Conservation (phyloP, 78 protist genomes). For the Neovahlkampfia damariscottae region DNA sequence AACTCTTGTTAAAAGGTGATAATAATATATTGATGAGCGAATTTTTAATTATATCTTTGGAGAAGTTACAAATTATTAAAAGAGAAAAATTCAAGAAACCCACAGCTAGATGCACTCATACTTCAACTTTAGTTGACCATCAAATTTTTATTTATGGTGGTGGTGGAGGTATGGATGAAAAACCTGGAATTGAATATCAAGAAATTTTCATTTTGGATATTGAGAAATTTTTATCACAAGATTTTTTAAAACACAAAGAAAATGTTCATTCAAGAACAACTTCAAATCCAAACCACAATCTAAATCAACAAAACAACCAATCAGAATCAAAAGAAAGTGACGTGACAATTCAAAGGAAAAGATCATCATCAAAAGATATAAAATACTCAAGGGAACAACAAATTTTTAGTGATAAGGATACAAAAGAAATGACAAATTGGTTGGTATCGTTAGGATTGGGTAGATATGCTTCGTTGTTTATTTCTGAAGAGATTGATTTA, state of each 20-base stretch:
- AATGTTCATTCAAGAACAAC: neutral
- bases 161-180: neutral
- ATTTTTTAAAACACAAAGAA: too few relatives aligned
- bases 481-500: neutral
- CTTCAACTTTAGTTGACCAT: neutral
- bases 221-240: too few relatives aligned
- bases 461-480: neutral
- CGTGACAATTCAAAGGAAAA: neutral
- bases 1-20: too few relatives aligned
- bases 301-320: neutral
- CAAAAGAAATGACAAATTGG: neutral
- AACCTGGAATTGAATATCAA: neutral
- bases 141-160: neutral
- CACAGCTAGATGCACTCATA: neutral
- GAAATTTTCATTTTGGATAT: neutral
- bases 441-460: neutral
- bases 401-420: neutral
- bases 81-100: neutral
- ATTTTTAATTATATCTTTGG: neutral
- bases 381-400: too few relatives aligned
- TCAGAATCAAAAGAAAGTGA: neutral
- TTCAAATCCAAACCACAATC: neutral
- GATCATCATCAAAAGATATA: too few relatives aligned
- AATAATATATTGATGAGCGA: neutral
- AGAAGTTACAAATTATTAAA: neutral